These are phyloP conservation scores for Cystobasidium onofrii DNA, from an alignment of 768 basidiomycete species.

Conservation along the genomic window DNA sequence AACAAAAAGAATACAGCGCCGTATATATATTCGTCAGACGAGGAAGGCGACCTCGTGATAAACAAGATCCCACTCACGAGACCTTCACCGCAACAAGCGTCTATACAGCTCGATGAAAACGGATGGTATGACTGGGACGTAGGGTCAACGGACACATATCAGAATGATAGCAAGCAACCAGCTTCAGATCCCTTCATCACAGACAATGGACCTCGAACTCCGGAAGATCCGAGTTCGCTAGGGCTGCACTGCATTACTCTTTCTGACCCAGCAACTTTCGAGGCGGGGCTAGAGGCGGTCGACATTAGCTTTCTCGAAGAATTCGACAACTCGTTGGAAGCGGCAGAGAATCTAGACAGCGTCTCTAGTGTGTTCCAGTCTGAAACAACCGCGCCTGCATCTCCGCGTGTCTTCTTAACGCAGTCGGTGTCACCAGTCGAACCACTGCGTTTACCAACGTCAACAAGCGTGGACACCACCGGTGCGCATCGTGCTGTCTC, in stretches of 20 bases:
- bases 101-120: not conserved
- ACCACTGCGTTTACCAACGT: too few relatives aligned
- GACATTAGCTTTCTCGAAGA: not conserved
- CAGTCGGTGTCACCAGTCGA: too few relatives aligned
- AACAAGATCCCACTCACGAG: not conserved
- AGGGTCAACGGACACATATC: not conserved
- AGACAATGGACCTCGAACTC: not conserved
- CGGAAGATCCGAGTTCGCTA: not conserved
- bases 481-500: too few relatives aligned
- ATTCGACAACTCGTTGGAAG: not conserved
- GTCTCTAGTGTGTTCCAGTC: too few relatives aligned
- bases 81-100: not conserved
- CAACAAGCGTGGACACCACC: too few relatives aligned
- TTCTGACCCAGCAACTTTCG: not conserved
- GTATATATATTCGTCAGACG: not conserved
- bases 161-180: not conserved
- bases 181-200: not conserved
- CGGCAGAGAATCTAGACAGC: not conserved
- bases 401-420: not conserved
- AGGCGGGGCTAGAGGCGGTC: not conserved
- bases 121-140: not conserved
- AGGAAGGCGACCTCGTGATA: not conserved
- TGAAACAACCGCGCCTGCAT: too few relatives aligned
- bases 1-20: not conserved
- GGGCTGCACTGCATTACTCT: not conserved